Conservation (phyloP, 768 basidiomycete species). For the Galerina sulciceps region DNA sequence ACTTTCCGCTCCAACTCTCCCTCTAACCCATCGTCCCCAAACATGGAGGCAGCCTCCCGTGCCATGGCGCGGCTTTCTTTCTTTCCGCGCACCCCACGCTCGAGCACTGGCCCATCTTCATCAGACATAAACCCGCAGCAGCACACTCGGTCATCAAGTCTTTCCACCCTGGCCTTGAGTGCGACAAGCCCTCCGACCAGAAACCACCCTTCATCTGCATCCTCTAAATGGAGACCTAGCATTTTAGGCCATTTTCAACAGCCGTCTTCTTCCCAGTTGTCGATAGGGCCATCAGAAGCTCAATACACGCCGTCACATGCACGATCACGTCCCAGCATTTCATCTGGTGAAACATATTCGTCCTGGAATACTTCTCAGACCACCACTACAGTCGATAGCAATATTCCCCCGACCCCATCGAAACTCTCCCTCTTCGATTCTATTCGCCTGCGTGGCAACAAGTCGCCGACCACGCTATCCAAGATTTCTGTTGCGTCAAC, state of each 20-base stretch:
- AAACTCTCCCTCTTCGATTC: conserved; percentile 45
- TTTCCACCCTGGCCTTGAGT: conserved; percentile 43
- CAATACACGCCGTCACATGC: conserved; percentile 30
- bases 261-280: conserved; percentile 47
- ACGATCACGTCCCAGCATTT: conserved; percentile 43
- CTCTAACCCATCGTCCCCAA: conserved; percentile 35
- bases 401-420: conserved; percentile 43
- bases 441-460: conserved; percentile 37
- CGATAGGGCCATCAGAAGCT: conserved; percentile 42
- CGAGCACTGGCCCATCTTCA: conserved; percentile 28
- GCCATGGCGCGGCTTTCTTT: conserved; percentile 47
- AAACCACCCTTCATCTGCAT: conserved; percentile 20
- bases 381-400: conserved; percentile 49
- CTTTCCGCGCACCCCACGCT: conserved; percentile 44
- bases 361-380: conserved; percentile 53
- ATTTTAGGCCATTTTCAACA: conserved; percentile 68
- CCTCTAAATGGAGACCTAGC: conserved; percentile 65
- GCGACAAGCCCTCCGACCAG: conserved; percentile 19
- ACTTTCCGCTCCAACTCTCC: conserved; percentile 49
- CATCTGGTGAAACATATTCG: conserved; percentile 61
- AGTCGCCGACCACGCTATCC: conserved; percentile 35
- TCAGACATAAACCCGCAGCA: conserved; percentile 29
- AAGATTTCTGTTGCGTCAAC: conserved; percentile 25
- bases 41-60: conserved; percentile 35
- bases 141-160: conserved; percentile 55